These are phyloP conservation scores for Stemphylium lycopersici DNA, from an alignment of 2,329 filamentous ascomycete genomes.

Conservation along the genomic window DNA sequence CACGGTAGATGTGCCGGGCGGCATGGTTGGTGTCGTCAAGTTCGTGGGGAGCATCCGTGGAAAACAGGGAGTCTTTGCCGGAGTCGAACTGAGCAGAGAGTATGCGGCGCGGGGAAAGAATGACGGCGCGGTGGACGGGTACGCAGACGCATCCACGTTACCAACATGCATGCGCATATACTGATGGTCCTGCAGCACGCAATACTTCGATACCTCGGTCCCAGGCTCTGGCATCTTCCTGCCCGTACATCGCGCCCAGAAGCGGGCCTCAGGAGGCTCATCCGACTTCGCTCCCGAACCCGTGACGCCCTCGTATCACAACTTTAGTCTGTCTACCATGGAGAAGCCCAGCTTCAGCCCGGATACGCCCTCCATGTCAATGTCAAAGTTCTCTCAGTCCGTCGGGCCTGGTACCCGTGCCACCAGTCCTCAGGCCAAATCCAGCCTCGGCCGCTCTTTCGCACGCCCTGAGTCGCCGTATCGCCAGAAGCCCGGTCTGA, in stretches of 20 bases:
- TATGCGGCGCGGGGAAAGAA: conserved; percentile 90
- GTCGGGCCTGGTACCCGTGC: conserved; percentile 74
- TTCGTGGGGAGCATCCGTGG: conserved; percentile 87
- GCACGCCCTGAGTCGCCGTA: conserved; percentile 86
- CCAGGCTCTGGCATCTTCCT: conserved; percentile 92
- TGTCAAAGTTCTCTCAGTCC: conserved; percentile 87
- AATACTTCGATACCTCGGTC: conserved; percentile 80
- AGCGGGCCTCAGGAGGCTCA: conserved; percentile 65
- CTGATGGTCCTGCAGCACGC: conserved; percentile 49
- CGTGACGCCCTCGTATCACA: conserved; percentile 65
- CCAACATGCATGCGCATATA: neutral
- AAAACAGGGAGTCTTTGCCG: conserved; percentile 90
- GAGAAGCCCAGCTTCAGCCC: conserved; percentile 49
- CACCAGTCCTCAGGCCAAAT: conserved; percentile 73
- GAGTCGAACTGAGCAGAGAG: conserved; percentile 83
- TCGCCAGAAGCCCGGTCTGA: conserved; percentile 59
- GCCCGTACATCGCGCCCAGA: conserved; percentile 79
- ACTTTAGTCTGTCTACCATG: conserved; percentile 64
- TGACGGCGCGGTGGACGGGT: conserved; percentile 94
- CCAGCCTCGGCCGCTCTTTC: conserved; percentile 71
- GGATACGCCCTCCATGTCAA: conserved; percentile 67
- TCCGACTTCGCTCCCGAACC: conserved; percentile 70
- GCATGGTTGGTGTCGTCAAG: conserved; percentile 87
- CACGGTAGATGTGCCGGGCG: conserved; percentile 86
- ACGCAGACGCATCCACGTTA: conserved; percentile 57